Evolutionary conservation across 257 asterid species (phyloP), one percentile per base, ranked within the genome.

Genomic region (Cruciata laevipes): DNA sequence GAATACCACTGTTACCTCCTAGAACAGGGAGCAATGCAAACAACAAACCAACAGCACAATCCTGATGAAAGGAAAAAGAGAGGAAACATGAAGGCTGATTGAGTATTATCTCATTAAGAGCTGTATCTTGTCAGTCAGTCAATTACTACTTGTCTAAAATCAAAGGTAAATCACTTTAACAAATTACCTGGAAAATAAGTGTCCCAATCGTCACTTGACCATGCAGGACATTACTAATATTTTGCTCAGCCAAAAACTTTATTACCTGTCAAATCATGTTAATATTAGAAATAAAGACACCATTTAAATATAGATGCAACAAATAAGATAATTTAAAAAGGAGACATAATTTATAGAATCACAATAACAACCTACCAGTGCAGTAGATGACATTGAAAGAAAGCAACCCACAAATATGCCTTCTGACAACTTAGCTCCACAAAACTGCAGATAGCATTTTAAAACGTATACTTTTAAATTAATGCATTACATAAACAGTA

Each of bases 141-240:
- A 49, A 24, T 25, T 47, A 23, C 23, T 9, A 49, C 42, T 30
- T 7, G 6, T 49, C 4, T 31, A 51, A 57, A 59, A 68, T 57
- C 64, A 71, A 61, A 6, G 66, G 73, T 49, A 7, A 3, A 49
- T 32, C 67, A 47, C 25, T 30, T 33, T 25, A 24, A 67, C 65
- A 73, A 20, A 25, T 71, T 69, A 89, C 98, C 96, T 92, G 98
- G 78, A 92, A 92, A 75, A 92, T 92, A 70, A 92, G 96, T 31
- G 96, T 87, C 68, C 98, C 98, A 65, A 89, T 92, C 31, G 96
- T 92, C 81, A 92, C 97, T 89, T 92, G 98, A 76, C 97, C 98
- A 69, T 92, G 96, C 76, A 92, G 86, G 40, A 84, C 82, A 75
- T 75, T 89, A 72, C 71, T 87, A 69, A 77, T 80, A 62, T 83